Percentiles rank a stretch among this genome's conserved stretches.
phyloP scores from a whole-genome alignment of 345 rosid species.

The Lumnitzera littorea region DNA sequence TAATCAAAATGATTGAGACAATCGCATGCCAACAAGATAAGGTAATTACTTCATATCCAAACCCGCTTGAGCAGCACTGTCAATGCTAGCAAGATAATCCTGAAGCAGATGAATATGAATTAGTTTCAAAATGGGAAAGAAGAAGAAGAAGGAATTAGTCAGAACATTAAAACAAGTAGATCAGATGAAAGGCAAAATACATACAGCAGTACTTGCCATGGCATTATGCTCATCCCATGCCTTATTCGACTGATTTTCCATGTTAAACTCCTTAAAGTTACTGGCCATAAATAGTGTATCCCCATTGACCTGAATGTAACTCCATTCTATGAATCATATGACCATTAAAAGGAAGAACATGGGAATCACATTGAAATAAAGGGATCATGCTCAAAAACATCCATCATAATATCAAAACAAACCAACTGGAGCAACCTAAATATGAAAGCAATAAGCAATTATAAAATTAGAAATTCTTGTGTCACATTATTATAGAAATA shows the following conservation, averaged over 20 bases:
- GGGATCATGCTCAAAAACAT: background rate
- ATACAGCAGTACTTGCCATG: slow-evolving; percentile 78
- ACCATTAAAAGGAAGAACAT: slow-evolving; percentile 6
- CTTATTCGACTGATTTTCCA: slow-evolving; percentile 52
- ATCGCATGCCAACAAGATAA: slow-evolving; percentile 10
- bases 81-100: slow-evolving; percentile 89
- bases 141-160: no score
- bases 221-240: slow-evolving; percentile 85
- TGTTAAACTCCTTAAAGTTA: slow-evolving; percentile 82
- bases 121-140: no score
- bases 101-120: slow-evolving; percentile 17
- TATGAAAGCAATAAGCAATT: no score
- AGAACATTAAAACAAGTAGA: no score
- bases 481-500: no score
- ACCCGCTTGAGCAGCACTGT: slow-evolving; percentile 51
- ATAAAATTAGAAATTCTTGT: no score
- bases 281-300: slow-evolving; percentile 85
- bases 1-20: slow-evolving; percentile 1
- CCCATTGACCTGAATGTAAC: slow-evolving; percentile 69
- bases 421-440: no score
- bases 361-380: background rate
- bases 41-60: slow-evolving; percentile 58
- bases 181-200: slow-evolving; percentile 13
- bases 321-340: background rate
- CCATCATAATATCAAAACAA: no score